Percentiles rank a stretch among this genome's conserved stretches.
These are phyloP conservation scores for Phyllostachys edulis DNA, from an alignment of 176 grass and related monocot species.

Conservation along the genomic window DNA sequence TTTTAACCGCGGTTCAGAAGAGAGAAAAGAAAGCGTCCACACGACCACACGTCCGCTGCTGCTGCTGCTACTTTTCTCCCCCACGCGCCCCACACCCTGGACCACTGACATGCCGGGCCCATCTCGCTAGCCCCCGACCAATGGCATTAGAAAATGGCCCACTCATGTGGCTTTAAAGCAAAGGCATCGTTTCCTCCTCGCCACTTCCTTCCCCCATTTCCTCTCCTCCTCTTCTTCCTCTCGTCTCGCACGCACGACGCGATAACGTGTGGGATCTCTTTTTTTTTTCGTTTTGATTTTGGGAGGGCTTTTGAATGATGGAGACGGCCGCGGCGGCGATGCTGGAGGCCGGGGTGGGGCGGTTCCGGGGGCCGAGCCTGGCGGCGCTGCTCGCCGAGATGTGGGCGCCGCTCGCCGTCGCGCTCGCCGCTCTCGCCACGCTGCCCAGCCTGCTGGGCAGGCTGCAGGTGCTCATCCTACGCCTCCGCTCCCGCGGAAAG, in stretches of 20 bases:
- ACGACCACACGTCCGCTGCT: background rate
- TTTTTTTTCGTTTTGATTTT: background rate
- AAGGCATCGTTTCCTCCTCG: background rate
- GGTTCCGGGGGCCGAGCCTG: conserved; percentile 45
- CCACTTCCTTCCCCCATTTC: background rate
- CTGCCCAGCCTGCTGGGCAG: conserved; percentile 47
- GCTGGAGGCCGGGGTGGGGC: conserved; percentile 52
- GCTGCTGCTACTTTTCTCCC: background rate
- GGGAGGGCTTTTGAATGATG: background rate
- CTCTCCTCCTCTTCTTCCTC: background rate
- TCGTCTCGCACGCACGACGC: background rate
- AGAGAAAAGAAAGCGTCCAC: background rate
- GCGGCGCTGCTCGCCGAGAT: conserved; percentile 48
- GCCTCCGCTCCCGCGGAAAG: conserved; percentile 48
- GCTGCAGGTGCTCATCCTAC: conserved; percentile 51
- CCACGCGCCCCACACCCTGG: fast-evolving
- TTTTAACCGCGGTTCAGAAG: background rate
- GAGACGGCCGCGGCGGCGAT: conserved; percentile 51
- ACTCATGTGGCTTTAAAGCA: conserved; percentile 18
- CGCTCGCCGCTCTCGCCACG: conserved; percentile 53
- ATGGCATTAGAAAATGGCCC: background rate
- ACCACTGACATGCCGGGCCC: background rate
- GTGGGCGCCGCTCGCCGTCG: conserved; percentile 57
- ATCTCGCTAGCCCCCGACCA: background rate
- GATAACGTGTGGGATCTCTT: background rate